Conservation (phyloP, 441 rosid species). For the Euphorbia schlechtendalii region DNA sequence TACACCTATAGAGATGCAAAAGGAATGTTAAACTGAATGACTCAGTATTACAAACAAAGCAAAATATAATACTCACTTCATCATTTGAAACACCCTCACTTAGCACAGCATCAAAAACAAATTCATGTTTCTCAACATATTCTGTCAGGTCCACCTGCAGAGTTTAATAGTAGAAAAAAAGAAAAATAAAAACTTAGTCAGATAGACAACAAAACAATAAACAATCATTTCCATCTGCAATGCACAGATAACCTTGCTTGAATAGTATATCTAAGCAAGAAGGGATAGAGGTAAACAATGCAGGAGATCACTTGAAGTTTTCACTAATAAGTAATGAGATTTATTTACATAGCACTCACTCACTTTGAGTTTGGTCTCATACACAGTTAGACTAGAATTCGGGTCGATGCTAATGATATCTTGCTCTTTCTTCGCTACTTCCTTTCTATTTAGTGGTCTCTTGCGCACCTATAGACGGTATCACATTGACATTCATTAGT, state of each 20-base stretch:
- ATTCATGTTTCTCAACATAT: constrained; percentile 84
- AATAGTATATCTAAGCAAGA: not conserved
- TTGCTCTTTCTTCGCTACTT: constrained; percentile 68
- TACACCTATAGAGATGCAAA: constrained; percentile 45
- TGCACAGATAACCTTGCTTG: not conserved
- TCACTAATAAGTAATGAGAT: not conserved
- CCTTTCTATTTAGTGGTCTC: constrained; percentile 78
- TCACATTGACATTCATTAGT: not conserved
- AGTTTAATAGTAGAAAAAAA: not conserved
- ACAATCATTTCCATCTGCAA: not conserved
- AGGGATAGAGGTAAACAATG: not conserved
- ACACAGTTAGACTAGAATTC: constrained; percentile 58
- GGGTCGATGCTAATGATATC: constrained; percentile 62
- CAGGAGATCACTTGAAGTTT: not conserved
- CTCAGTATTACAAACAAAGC: not conserved
- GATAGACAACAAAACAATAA: not conserved
- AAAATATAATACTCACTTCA: constrained; percentile 42
- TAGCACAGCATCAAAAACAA: constrained; percentile 79
- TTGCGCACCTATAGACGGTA: constrained; percentile 56
- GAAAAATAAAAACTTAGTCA: not conserved
- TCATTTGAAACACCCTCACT: constrained; percentile 75
- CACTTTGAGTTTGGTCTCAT: constrained; percentile 86
- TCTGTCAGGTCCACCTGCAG: constrained; percentile 85
- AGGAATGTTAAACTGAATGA: constrained; percentile 14
- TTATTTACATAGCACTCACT: constrained; percentile 11